Evolutionary conservation across 148 eudicot genomes (phyloP), one percentile per base, ranked within the genome.

Genomic region (Persicaria maculosa): DNA sequence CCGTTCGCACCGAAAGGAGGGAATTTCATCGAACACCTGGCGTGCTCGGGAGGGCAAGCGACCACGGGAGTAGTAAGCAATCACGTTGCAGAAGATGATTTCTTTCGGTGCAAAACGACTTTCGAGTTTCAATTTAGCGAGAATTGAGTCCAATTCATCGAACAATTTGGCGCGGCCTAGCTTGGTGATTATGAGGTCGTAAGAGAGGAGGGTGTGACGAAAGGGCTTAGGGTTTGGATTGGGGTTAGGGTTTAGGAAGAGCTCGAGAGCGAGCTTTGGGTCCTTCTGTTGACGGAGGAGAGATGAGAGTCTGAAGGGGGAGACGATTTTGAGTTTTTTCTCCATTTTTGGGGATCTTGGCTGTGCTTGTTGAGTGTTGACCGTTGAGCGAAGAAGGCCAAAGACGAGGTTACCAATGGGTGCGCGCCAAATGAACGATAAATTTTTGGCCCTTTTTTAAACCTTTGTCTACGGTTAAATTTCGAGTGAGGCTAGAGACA

Each of bases 151-250:
- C 85, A 93, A 83, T 81, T 92, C 83, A 36, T 76, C 57, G 74
- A 90, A 88, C 88, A 90, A 71, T 77, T 83, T 88, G 43, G 97
- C 96, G 40, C 85, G 81, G 61, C 97, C 97, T 72, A 92, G 93
- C 79, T 90, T 92, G 71, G 87, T 70, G 85, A 92, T 88, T 75
- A 92, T 88, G 75, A 92, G 79, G 70, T 92, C 96, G 75, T 86
- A 92, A 47, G 90, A 88, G 19, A 80, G 90, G 46, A 81, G 90
- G 64, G 93, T 77, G 85, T 88, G 76, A 15, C 81, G 78, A 82
- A 81, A 83, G 79, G 88, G 89, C 71, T 83, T 85, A 10, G 79
- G 47, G 12, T 53, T 78, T 6, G 82, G 75, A 55, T 75, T 74
- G 9, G 86, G 79, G 72, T 84, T 89, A 36, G 94, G 96, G 82